A percentile compares a stretch with the other conserved stretches of the same genome.
Conservation (phyloP, 257 asterid genomes). For the Nicotiana tabacum region DNA sequence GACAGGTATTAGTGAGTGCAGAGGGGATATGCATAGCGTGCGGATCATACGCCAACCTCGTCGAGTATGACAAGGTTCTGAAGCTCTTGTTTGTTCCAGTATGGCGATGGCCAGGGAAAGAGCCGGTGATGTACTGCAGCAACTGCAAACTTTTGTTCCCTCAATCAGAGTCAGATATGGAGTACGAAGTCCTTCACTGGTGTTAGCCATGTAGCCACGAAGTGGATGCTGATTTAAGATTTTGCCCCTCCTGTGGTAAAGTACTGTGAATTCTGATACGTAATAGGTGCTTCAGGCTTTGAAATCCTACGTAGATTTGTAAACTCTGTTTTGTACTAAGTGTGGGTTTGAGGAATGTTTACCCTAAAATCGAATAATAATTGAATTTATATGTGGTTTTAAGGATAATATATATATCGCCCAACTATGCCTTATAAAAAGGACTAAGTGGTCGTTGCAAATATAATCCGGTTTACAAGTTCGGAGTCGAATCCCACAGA, state of each 20-base stretch:
- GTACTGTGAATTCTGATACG: constrained; percentile 23
- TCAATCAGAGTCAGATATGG: background rate
- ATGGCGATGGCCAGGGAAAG: constrained; percentile 79
- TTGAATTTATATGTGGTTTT: no score
- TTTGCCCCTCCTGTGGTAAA: constrained; percentile 73
- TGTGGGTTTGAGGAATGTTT: background rate
- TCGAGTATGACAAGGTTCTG: constrained; percentile 67
- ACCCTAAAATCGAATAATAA: no score
- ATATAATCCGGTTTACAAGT: no score
- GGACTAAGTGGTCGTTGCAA: no score
- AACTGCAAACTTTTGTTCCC: constrained; percentile 67
- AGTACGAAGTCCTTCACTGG: constrained; percentile 10
- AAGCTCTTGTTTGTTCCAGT: constrained; percentile 79
- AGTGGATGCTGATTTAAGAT: constrained; percentile 43
- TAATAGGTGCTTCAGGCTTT: background rate
- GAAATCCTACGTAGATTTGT: background rate
- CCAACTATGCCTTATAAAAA: no score
- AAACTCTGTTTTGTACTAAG: background rate
- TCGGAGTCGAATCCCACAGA: no score
- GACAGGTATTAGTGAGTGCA: constrained; percentile 54
- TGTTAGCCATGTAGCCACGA: constrained; percentile 46
- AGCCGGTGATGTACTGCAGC: constrained; percentile 34
- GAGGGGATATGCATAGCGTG: constrained; percentile 68
- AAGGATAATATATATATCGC: no score
- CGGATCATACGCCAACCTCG: constrained; percentile 69